These are phyloP conservation scores for Aquilaria malaccensis DNA, from an alignment of 345 rosid genomes.

Conservation along the genomic window DNA sequence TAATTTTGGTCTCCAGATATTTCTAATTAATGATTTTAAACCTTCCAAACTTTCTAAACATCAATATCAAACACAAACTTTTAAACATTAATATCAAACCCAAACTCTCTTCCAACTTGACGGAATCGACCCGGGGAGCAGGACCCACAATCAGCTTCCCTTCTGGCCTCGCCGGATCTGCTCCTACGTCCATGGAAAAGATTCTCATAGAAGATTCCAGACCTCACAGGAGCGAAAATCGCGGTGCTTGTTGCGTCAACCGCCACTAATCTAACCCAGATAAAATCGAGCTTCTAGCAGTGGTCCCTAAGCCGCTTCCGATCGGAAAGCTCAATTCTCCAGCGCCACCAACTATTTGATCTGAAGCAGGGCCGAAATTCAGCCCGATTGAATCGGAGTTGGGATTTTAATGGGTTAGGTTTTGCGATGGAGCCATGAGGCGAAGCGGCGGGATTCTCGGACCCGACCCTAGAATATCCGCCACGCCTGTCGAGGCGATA, in stretches of 20 bases:
- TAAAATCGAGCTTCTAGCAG: conserved; percentile 24
- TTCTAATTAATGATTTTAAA: no score
- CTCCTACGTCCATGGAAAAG: conserved; percentile 41
- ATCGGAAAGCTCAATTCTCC: conserved; percentile 36
- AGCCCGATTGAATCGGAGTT: conserved; percentile 31
- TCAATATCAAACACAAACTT: no score
- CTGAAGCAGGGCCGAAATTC: conserved; percentile 30
- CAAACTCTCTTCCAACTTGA: conserved; percentile 56
- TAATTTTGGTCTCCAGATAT: no score
- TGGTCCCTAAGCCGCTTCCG: conserved; percentile 23
- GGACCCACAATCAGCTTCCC: conserved; percentile 23
- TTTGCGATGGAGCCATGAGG: conserved; percentile 50
- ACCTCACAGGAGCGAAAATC: conserved; percentile 38
- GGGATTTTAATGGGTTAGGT: conserved; percentile 25
- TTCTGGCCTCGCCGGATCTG: conserved; percentile 26
- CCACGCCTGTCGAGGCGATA: conserved; percentile 14
- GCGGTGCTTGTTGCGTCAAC: conserved; percentile 35
- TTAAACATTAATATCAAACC: conserved; percentile 11
- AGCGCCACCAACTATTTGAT: conserved; percentile 23
- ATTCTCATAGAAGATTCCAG: conserved; percentile 38
- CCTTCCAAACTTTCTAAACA: no score
- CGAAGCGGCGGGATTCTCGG: conserved; percentile 30
- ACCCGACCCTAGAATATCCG: conserved; percentile 39
- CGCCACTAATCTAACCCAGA: conserved; percentile 51
- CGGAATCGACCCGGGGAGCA: conserved; percentile 31